Base-by-base conservation (phyloP, 495 filamentous ascomycete genomes). In the Xylaria cubensis region DNA sequence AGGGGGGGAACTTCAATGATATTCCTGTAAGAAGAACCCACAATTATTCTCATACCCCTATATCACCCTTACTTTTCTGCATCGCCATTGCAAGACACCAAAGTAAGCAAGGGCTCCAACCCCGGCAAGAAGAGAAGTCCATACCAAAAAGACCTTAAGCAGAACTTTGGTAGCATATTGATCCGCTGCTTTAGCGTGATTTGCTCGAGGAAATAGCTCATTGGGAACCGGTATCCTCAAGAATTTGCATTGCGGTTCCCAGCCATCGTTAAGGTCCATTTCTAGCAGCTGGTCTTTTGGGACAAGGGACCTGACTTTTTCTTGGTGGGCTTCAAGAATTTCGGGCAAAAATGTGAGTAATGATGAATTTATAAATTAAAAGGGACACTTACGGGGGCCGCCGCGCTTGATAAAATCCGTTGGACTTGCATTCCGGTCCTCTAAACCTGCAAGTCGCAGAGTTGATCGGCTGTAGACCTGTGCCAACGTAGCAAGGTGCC, bases 191-290 rank as follows among this genome's bases (percentile, higher is more conserved):
- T 63, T 42, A 10, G 59, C 59, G 17, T 86, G 72, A 62, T 82
- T 81, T 3, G 55, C 72, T 19, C 64, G 19, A 24, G 80, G 80
- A 73, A 80, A 79, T 42, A 69, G 67, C 4, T 34, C 50, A 32
- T 78, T 70, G 3, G 80, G 80, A 26, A 80, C 58, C 15, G 76
- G 73, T 12, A 74, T 15, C 2, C 70, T 64, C 26, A 82, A 68
- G 39, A 82, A 80, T 42, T 73, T 62, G 53, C 80, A 82, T 12
- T 81, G 64, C 15, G 78, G 79, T 51, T 71, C 78, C 80, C 78
- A 82, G 51, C 79, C 80, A 7, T 78, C 72, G 17, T 74, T 76
- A 24, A 76, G 59, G 46, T 74, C 61, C 72, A 76, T 72, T 21
- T 73, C 65, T 13, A 68, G 67, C n/a, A 78, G 63, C 48, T 64